Percentiles rank a stretch among this genome's conserved stretches.
Conservation (phyloP, 2,329 filamentous ascomycete genomes). For the Phyllosticta citribraziliensis region DNA sequence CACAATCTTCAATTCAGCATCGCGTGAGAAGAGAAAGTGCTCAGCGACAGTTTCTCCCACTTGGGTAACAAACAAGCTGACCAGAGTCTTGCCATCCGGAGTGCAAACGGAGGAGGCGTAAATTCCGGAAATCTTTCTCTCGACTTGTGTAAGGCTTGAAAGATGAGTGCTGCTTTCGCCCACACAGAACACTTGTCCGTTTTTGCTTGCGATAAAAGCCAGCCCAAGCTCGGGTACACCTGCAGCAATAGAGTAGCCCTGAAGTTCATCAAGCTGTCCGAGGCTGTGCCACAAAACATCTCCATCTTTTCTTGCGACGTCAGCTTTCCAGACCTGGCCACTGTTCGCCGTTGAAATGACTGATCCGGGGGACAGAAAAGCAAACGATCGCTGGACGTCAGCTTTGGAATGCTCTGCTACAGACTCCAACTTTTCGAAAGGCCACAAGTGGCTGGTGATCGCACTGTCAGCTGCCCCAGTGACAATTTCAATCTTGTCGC, state of each 20-base stretch:
- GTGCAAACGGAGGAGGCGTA: conserved; percentile 17
- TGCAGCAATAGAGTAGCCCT: conserved; percentile 39
- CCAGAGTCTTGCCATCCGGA: not conserved
- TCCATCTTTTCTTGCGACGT: not conserved
- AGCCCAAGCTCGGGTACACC: conserved; percentile 26
- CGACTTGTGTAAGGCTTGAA: conserved; percentile 18
- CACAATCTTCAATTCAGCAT: not conserved
- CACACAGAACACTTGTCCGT: conserved; percentile 35
- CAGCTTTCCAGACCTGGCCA: conserved; percentile 40
- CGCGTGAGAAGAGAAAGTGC: conserved; percentile 12
- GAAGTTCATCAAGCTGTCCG: conserved; percentile 27
- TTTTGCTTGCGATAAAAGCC: conserved; percentile 37
- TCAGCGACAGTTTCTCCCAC: conserved; percentile 27
- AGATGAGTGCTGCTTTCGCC: conserved; percentile 13
- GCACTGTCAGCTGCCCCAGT: conserved; percentile 81
- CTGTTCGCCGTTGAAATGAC: conserved; percentile 39
- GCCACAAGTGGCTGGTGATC: conserved; percentile 26
- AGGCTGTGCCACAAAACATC: conserved; percentile 20
- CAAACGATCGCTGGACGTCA: conserved; percentile 6
- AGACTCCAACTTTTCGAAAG: not conserved
- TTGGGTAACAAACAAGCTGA: conserved; percentile 28
- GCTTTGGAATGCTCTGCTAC: conserved; percentile 2
- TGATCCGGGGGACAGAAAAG: conserved; percentile 1
- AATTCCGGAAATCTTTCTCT: conserved; percentile 33
- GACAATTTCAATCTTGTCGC: conserved; percentile 11